A percentile compares a stretch with the other conserved stretches of the same genome.
These are phyloP conservation scores for Thelephora ganbajun DNA, from an alignment of 768 basidiomycete genomes.

Conservation along the genomic window DNA sequence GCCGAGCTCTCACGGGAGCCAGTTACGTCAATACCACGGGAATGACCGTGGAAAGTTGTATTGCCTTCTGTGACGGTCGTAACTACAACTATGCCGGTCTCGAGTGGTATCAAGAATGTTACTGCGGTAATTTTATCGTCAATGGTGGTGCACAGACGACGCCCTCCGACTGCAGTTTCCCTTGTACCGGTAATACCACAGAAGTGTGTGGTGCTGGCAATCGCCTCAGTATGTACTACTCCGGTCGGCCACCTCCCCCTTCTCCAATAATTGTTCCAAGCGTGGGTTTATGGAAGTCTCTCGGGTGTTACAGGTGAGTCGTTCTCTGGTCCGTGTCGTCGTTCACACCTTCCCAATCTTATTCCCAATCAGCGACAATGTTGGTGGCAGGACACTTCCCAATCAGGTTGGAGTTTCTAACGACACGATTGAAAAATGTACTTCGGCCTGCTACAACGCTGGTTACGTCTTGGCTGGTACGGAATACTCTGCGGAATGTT, in stretches of 20 bases:
- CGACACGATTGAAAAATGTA: constrained; percentile 39
- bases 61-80: constrained; percentile 29
- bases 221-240: constrained; percentile 52
- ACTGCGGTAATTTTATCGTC: constrained; percentile 46
- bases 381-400: constrained; percentile 19
- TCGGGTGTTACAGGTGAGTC: constrained; percentile 63
- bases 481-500: constrained; percentile 17
- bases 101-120: constrained; percentile 36
- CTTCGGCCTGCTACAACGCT: constrained; percentile 42
- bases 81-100: constrained; percentile 53
- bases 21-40: constrained; percentile 27
- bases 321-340: constrained; percentile 1
- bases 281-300: constrained; percentile 50
- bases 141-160: constrained; percentile 31
- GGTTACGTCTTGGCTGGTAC: constrained; percentile 27
- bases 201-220: constrained; percentile 48
- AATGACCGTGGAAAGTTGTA: constrained; percentile 51
- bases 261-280: constrained; percentile 36
- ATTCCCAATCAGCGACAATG: constrained; percentile 18
- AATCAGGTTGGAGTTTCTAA: constrained; percentile 11
- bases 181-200: constrained; percentile 42
- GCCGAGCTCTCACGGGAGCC: constrained; percentile 42
- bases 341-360: background rate
- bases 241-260: constrained; percentile 39
- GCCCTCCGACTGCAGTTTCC: constrained; percentile 40